phyloP scores from a whole-genome alignment of 1,284 basidiomycete species.

The Boletus holoroseus region DNA sequence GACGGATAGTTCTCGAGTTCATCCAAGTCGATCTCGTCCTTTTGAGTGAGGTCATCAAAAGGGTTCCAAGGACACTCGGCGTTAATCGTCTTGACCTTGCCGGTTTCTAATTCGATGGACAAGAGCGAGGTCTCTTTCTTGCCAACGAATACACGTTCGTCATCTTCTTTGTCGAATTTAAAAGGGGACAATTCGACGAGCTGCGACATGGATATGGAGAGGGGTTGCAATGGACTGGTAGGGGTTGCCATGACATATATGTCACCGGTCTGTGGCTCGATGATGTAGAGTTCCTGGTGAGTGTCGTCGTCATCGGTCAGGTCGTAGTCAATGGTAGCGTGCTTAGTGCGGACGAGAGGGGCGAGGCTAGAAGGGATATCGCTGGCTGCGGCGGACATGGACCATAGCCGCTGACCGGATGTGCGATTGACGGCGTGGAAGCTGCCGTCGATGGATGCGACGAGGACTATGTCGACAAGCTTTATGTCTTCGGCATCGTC shows the following conservation, averaged over 20 bases:
- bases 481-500: constrained; percentile 43
- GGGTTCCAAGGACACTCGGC: constrained; percentile 74
- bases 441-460: constrained; percentile 86
- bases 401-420: constrained; percentile 74
- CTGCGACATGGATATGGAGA: constrained; percentile 81
- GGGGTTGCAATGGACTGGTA: constrained; percentile 65
- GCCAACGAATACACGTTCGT: constrained; percentile 73
- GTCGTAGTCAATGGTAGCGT: constrained; percentile 52
- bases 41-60: constrained; percentile 46
- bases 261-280: constrained; percentile 86
- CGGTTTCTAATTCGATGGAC: constrained; percentile 77
- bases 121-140: constrained; percentile 80
- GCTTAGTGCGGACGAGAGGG: constrained; percentile 67
- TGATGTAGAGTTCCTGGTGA: constrained; percentile 75
- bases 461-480: constrained; percentile 71
- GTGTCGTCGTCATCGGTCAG: constrained; percentile 48
- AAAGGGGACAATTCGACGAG: constrained; percentile 86
- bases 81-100: constrained; percentile 73
- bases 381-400: constrained; percentile 59
- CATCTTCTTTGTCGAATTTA: constrained; percentile 63
- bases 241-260: constrained; percentile 76
- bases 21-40: constrained; percentile 54
- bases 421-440: constrained; percentile 83
- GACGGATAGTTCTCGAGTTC: constrained; percentile 61
- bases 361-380: constrained; percentile 50